phyloP scores from a whole-genome alignment of 2,329 filamentous ascomycete genomes.

The Phyllosticta ampelicida region DNA sequence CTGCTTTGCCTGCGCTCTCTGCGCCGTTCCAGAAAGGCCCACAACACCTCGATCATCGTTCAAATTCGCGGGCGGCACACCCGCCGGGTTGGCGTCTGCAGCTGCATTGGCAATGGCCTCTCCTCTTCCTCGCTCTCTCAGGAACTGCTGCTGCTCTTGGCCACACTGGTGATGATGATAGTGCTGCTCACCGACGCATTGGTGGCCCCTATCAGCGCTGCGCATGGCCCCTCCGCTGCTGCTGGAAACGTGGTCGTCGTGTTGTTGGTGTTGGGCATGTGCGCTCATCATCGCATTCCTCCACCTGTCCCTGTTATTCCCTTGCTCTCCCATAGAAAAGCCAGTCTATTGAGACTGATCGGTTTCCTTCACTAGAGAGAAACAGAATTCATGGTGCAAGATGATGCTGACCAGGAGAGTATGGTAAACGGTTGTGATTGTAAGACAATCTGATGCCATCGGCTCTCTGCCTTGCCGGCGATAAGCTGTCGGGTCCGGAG shows the following conservation, averaged over 20 bases:
- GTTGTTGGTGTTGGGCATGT: not conserved
- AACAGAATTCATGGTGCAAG: not conserved
- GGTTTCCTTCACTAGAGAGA: not conserved
- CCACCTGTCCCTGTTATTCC: not conserved
- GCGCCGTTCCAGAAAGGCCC: not conserved
- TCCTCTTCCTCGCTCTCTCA: not conserved
- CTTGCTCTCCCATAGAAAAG: not conserved
- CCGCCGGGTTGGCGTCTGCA: constrained; percentile 1
- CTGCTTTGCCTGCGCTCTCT: not conserved
- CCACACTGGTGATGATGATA: not conserved
- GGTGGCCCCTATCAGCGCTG: not conserved
- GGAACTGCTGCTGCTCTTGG: not conserved
- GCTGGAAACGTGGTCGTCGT: not conserved
- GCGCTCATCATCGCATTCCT: not conserved
- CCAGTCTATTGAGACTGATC: rapidly evolving
- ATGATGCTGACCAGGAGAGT: not conserved
- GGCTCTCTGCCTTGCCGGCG: not conserved
- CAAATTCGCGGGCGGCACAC: constrained; percentile 1
- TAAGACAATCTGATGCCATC: not conserved
- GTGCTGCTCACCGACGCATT: not conserved
- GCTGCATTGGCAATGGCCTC: not conserved
- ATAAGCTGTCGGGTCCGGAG: not conserved
- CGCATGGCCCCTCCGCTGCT: not conserved
- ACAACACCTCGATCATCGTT: not conserved
- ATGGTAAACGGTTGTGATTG: not conserved